These are phyloP conservation scores for Saitozyma podzolica DNA, from an alignment of 768 basidiomycete genomes.

Conservation along the genomic window DNA sequence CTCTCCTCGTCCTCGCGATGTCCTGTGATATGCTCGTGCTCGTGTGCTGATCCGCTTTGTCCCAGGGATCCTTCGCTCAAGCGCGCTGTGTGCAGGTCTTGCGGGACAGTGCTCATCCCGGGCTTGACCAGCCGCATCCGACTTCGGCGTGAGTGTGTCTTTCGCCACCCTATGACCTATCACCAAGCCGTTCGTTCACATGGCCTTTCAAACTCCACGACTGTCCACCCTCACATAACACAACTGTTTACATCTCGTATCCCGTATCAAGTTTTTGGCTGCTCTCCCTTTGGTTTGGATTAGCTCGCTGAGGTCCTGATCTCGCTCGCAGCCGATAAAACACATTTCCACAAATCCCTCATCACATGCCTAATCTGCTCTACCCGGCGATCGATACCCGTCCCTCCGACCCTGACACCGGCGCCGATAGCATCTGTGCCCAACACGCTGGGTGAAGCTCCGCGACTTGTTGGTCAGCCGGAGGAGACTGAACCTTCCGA, in stretches of 20 bases:
- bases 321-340: conserved; percentile 20
- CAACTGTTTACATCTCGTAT: too few relatives aligned
- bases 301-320: too few relatives aligned
- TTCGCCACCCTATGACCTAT: background rate
- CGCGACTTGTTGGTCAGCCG: background rate
- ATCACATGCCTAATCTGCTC: conserved; percentile 34
- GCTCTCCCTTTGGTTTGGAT: too few relatives aligned
- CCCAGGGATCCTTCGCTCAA: conserved; percentile 47
- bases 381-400: conserved; percentile 21
- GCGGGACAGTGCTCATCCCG: conserved; percentile 44
- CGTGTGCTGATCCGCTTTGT: background rate
- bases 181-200: background rate
- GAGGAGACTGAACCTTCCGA: background rate
- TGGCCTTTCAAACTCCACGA: background rate
- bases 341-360: conserved; percentile 21
- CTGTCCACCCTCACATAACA: too few relatives aligned
- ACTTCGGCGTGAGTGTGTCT: conserved; percentile 35
- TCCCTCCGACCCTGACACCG: conserved; percentile 12
- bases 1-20: too few relatives aligned
- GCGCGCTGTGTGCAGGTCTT: conserved; percentile 38
- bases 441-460: too few relatives aligned
- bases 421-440: background rate
- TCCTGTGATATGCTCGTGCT: too few relatives aligned
- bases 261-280: too few relatives aligned
- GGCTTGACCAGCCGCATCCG: conserved; percentile 40